Base-by-base conservation (phyloP, 2,329 filamentous ascomycete species). In the Hysterium pulicare region DNA sequence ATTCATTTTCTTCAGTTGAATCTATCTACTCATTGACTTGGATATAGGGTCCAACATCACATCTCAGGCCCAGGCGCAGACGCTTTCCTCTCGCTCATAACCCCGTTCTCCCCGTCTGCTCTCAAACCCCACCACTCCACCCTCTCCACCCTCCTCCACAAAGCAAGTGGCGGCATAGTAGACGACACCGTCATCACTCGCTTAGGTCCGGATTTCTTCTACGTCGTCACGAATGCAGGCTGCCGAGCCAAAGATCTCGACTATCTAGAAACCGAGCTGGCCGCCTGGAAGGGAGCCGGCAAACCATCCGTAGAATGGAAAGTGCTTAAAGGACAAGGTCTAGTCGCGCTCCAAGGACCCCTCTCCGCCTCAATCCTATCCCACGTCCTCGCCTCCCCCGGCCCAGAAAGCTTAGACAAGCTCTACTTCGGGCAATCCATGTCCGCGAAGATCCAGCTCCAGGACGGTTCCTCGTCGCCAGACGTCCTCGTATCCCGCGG, bases 141-240 rank as follows among this genome's bases (percentile, higher is more conserved):
- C 11, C 78, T 98, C 30, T 95, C 87, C n/a, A 83, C 84, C 2
- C 77, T 98, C 23, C 75, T 98, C 31, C 86, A 87, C 38, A 54
- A 54, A 4, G 74, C 73, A 10, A 90, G 84, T 0, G 93, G 93
- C 32, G 93, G 93, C 38, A 97, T 98, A 54, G 83, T 95, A 37
- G 93, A 98, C 64, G 93, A 98, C 70, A 90, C 87, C 4, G 84
- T 98, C 56, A 84, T 98, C 59, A 94, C 90, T 5, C 80, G 86
- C 47, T 76, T 95, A n/a, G 78, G 75, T 20, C 75, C 78, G 42
- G 80, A 89, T 45, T 70, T 78, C 41, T 97, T 90, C 74, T 95
- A 96, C 69, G 83, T 97, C 44, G 93, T 98, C 47, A 95, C 90
- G 50, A 98, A 98, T 66, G 93, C 91, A 20, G 93, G 83, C 28